These are phyloP conservation scores for Mariannaea elegans DNA, from an alignment of 2,329 filamentous ascomycete genomes.

Conservation along the genomic window DNA sequence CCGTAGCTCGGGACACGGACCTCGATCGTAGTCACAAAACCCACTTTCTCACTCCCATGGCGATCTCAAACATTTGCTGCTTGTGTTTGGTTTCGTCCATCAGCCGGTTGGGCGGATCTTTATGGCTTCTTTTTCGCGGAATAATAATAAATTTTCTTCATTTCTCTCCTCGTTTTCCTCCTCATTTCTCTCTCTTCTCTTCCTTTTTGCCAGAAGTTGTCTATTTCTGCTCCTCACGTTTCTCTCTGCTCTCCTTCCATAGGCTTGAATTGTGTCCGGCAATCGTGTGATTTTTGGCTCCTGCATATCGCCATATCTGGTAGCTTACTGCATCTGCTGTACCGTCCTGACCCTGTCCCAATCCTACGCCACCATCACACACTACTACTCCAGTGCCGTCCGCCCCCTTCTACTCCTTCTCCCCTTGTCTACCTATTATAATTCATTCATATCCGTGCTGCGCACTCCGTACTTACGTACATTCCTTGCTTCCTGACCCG, in stretches of 20 bases:
- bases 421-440: neutral
- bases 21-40: slow-evolving; percentile 3
- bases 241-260: neutral
- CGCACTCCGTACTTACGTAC: neutral
- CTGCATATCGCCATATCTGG: slow-evolving; percentile 19
- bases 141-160: too few relatives aligned
- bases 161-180: neutral
- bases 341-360: neutral
- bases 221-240: neutral
- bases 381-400: too few relatives aligned
- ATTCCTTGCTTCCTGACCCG: slow-evolving; percentile 5
- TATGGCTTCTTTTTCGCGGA: neutral
- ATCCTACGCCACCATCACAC: too few relatives aligned
- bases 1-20: slow-evolving; percentile 10
- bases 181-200: neutral
- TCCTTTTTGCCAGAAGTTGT: neutral
- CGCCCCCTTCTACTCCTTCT: slow-evolving; percentile 10
- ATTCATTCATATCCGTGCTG: neutral
- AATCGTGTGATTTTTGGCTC: slow-evolving; percentile 28
- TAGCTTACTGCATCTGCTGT: slow-evolving; percentile 3
- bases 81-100: neutral
- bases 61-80: slow-evolving; percentile 5
- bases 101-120: neutral
- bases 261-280: slow-evolving; percentile 22
- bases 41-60: neutral